A percentile compares a stretch with the other conserved stretches of the same genome.
Evolutionary conservation across 2,329 filamentous ascomycete genomes (phyloP).

Genomic region (Phaeomoniella chlamydospora): DNA sequence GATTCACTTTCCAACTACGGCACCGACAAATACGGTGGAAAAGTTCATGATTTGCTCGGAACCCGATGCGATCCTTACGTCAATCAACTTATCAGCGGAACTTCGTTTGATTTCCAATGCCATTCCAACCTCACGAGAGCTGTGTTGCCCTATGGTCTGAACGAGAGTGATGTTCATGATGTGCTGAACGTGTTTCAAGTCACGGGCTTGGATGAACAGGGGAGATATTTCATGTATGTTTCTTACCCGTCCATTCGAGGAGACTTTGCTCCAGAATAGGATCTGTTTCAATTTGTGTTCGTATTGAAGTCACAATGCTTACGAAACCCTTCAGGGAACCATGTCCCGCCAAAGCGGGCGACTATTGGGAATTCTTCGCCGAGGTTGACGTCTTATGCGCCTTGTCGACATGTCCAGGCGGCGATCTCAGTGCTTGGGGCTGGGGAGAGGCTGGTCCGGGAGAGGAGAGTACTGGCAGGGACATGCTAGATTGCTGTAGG

Average conservation of each 20-base stretch:
- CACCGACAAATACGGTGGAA: conserved; percentile 46
- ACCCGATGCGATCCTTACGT: conserved; percentile 79
- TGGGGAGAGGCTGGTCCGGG: conserved; percentile 38
- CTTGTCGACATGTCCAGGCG: conserved; percentile 59
- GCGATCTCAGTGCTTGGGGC: conserved; percentile 69
- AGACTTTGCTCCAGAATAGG: too few species aligned
- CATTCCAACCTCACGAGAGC: conserved; percentile 69
- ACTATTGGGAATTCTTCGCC: conserved; percentile 62
- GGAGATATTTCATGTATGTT: conserved; percentile 58
- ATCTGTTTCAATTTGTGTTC: too few species aligned
- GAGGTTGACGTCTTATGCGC: conserved; percentile 61
- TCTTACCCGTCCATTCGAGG: too few species aligned
- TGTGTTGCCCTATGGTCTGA: conserved; percentile 51
- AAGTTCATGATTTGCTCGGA: conserved; percentile 65
- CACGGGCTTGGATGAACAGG: conserved; percentile 57
- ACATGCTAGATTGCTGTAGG: conserved; percentile 3
- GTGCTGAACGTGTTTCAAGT: conserved; percentile 81
- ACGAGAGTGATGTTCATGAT: conserved; percentile 66
- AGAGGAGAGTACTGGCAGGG: conserved; percentile 6
- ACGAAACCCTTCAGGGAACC: conserved; percentile 13
- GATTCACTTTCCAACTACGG: conserved; percentile 53
- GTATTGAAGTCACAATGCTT: too few species aligned
- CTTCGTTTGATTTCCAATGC: conserved; percentile 65
- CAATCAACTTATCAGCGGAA: conserved; percentile 55
- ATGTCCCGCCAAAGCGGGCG: conserved; percentile 28